Base-by-base conservation (phyloP, 805 yeast genomes). In the Kuraishia piskuri region DNA sequence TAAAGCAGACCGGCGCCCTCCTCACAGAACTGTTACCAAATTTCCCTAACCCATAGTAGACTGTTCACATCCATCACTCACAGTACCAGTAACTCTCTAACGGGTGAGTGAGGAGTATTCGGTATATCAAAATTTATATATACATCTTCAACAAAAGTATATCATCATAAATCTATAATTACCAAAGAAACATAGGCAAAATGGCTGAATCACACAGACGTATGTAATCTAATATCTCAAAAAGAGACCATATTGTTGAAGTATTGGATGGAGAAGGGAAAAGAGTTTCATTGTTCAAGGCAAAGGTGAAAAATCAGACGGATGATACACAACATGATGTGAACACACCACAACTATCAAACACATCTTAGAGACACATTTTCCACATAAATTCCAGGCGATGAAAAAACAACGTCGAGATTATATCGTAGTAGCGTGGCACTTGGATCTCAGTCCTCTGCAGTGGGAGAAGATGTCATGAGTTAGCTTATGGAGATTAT, bases 151-250 rank as follows among this genome's bases (percentile, higher is more conserved):
- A 21, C 22, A 9, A 45, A 31, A 31, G 8, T 31, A 31, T 31
- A 31, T 31, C 10, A 12, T 14, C 3, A 31, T 31, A 31, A 12
- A 14, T 31, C 40, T 31, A 31, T 12, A 31, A 31, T 31, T 31
- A 31, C 40, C 40, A 31, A 31, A 31, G 40, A 22, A 37, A 50
- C 51, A 50, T 22, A 36, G 24, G 22, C 45, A 82, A 75, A 78
- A 89, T 89, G 96, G 90, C 96, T 82, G 96, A 88, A 83, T 86
- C 96, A 75, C 96, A 89, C 82, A 89, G 96, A 90, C 86, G 96
- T 88, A 89, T 78, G 96, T 88, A 65, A 54, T 26, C 22, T 58
- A 50, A 40, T 50, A 37, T 46, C 22, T 51, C 48, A 47, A 46
- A 17, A n/a, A 52, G 4, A 6, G 22, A 36, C 31, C 19, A 23